Conservation (phyloP, 371 early-diverging fungal species). For the Dentiscutata heterogama region DNA sequence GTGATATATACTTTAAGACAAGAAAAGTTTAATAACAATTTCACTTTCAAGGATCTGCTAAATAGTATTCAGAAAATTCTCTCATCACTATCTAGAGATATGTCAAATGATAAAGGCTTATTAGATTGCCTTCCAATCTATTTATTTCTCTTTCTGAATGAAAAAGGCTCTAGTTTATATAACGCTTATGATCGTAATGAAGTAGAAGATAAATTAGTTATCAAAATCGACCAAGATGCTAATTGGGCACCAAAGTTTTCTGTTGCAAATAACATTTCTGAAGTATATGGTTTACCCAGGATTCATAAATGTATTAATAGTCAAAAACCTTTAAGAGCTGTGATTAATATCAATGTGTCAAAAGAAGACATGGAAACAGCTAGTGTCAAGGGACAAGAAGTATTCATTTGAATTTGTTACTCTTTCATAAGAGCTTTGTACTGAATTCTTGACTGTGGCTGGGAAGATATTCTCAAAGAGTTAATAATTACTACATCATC, state of each 20-base stretch:
- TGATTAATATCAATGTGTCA: not conserved
- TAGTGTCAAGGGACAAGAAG: not conserved
- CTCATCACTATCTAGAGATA: not conserved
- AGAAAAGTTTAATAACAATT: slow-evolving; percentile 2
- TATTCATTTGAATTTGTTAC: slow-evolving; percentile 19
- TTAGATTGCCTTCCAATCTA: not conserved
- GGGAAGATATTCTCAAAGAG: slow-evolving; percentile 35
- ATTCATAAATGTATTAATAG: slow-evolving; percentile 24
- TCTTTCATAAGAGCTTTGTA: slow-evolving; percentile 29
- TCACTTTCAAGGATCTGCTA: not conserved
- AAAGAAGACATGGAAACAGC: not conserved
- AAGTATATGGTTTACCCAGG: slow-evolving; percentile 16
- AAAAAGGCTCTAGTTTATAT: slow-evolving; percentile 20
- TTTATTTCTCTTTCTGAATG: not conserved
- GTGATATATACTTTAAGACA: slow-evolving; percentile 23
- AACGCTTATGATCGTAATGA: not conserved
- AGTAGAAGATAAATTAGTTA: slow-evolving; percentile 8
- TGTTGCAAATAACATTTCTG: not conserved
- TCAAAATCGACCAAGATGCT: not conserved
- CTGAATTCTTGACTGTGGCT: slow-evolving; percentile 5
- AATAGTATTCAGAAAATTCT: not conserved
- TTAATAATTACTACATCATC: slow-evolving; percentile 33
- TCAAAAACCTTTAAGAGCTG: slow-evolving; percentile 23
- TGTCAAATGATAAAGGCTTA: slow-evolving; percentile 10
- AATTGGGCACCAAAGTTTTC: not conserved